Conservation (phyloP, 768 basidiomycete genomes). For the Pleurotus giganteus region DNA sequence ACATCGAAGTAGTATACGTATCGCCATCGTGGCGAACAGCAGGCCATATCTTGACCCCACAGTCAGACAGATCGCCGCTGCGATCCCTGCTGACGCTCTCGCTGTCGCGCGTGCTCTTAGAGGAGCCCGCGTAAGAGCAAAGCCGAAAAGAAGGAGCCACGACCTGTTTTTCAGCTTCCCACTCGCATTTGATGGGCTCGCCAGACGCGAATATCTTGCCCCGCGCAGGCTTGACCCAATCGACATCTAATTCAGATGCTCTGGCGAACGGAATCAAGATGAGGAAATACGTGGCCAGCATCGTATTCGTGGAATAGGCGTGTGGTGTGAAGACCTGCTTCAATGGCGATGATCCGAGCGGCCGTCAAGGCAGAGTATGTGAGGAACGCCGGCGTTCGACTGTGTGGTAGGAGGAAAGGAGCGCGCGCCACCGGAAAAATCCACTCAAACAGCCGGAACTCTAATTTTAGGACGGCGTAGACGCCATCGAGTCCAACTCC, state of each 20-base stretch:
- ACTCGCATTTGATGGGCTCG: constrained; percentile 28
- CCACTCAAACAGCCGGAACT: not conserved
- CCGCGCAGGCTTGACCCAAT: constrained; percentile 16
- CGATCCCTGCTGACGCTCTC: constrained; percentile 4
- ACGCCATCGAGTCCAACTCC: constrained; percentile 76
- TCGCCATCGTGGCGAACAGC: constrained; percentile 17
- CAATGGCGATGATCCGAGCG: not conserved
- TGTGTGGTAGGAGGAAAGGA: not conserved
- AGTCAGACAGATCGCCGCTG: constrained; percentile 9
- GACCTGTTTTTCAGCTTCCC: constrained; percentile 22
- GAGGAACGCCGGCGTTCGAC: constrained; percentile 8
- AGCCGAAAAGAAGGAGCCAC: constrained; percentile 33
- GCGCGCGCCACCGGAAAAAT: not conserved
- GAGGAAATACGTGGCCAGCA: not conserved
- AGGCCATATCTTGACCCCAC: constrained; percentile 23
- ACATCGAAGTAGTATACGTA: constrained; percentile 23
- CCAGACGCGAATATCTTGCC: constrained; percentile 10
- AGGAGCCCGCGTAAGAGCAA: constrained; percentile 16
- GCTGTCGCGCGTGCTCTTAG: constrained; percentile 7
- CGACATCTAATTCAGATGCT: constrained; percentile 14
- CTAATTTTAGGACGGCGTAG: constrained; percentile 53
- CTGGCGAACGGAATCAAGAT: not conserved
- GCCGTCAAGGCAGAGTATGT: constrained; percentile 3
- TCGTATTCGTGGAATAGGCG: not conserved
- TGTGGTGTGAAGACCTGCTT: constrained; percentile 3